These are phyloP conservation scores for Musa acuminata DNA, from an alignment of 176 grass and related monocot species.

Conservation along the genomic window DNA sequence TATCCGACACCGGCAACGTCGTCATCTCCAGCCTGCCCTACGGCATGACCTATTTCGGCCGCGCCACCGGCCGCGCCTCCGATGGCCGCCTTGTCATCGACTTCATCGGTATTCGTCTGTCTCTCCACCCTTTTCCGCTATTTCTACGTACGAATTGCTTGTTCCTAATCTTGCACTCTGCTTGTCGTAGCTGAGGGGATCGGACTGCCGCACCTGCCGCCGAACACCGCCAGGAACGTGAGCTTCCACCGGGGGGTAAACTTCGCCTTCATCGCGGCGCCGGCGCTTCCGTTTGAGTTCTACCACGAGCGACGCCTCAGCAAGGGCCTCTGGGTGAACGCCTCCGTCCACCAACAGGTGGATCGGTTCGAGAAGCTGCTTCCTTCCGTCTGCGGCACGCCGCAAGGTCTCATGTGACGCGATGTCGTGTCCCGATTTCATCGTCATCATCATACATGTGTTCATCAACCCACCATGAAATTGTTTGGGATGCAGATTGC, in stretches of 20 bases:
- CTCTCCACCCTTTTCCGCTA: no score
- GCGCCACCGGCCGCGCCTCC: slow-evolving; percentile 33
- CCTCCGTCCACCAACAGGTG: slow-evolving; percentile 24
- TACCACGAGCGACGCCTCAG: slow-evolving; percentile 16
- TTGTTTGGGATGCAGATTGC: slow-evolving; percentile 20
- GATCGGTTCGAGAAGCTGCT: slow-evolving; percentile 33
- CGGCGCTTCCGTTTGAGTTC: slow-evolving; percentile 32
- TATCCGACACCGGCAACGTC: slow-evolving; percentile 32
- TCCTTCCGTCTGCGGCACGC: slow-evolving; percentile 31
- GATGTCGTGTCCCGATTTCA: not conserved
- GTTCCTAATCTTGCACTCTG: no score
- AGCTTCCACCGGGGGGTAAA: slow-evolving; percentile 26
- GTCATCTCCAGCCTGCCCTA: slow-evolving; percentile 26
- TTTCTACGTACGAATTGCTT: not conserved
- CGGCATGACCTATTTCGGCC: slow-evolving; percentile 33
- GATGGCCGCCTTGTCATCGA: slow-evolving; percentile 38
- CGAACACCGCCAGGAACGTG: slow-evolving; percentile 24
- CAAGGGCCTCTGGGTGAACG: slow-evolving; percentile 23
- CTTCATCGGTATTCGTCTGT: slow-evolving; percentile 26
- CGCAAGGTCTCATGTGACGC: slow-evolving; percentile 3
- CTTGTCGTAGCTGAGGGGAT: slow-evolving; percentile 26
- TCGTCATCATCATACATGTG: not conserved
- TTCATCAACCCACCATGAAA: not conserved
- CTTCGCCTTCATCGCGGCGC: slow-evolving; percentile 35
- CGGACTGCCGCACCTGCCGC: slow-evolving; percentile 32